These are phyloP conservation scores for Silene uniflora DNA, from an alignment of 148 eudicot species.

Conservation along the genomic window DNA sequence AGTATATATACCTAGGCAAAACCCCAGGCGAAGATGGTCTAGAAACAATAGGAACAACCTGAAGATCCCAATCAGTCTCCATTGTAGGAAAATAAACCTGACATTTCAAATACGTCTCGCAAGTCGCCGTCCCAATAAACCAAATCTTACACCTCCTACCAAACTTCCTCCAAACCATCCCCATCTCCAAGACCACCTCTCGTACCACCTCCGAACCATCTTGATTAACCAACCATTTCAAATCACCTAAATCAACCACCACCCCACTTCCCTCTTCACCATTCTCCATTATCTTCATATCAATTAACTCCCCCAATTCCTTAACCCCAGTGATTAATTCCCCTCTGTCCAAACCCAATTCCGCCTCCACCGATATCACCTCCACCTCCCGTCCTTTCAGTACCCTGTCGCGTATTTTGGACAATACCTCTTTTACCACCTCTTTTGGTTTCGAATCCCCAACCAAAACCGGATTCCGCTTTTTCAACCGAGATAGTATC, in stretches of 20 bases:
- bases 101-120: slow-evolving; percentile 91
- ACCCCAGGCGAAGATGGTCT: slow-evolving; percentile 65
- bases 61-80: slow-evolving; percentile 95
- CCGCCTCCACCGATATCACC: slow-evolving; percentile 44
- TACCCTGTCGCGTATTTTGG: slow-evolving; percentile 44
- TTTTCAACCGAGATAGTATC: slow-evolving; percentile 40
- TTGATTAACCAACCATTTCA: slow-evolving; percentile 41
- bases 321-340: slow-evolving; percentile 26
- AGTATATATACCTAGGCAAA: slow-evolving; percentile 46
- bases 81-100: slow-evolving; percentile 73
- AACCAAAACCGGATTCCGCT: slow-evolving; percentile 70
- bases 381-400: slow-evolving; percentile 41
- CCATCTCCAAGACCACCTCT: slow-evolving; percentile 33
- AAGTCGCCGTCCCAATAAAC: slow-evolving; percentile 89
- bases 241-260: slow-evolving; percentile 63
- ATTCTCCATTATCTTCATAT: slow-evolving; percentile 31
- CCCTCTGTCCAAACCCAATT: slow-evolving; percentile 31
- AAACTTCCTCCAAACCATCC: slow-evolving; percentile 38
- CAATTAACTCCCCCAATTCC: slow-evolving; percentile 50
- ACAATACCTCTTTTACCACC: slow-evolving; percentile 51
- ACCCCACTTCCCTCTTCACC: slow-evolving; percentile 35
- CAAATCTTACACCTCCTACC: slow-evolving; percentile 42
- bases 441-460: slow-evolving; percentile 61
- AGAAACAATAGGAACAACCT: slow-evolving; percentile 73
- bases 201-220: slow-evolving; percentile 32